A percentile compares a stretch with the other conserved stretches of the same genome.
Evolutionary conservation across 768 basidiomycete genomes (phyloP).

Genomic region (Russula compacta): DNA sequence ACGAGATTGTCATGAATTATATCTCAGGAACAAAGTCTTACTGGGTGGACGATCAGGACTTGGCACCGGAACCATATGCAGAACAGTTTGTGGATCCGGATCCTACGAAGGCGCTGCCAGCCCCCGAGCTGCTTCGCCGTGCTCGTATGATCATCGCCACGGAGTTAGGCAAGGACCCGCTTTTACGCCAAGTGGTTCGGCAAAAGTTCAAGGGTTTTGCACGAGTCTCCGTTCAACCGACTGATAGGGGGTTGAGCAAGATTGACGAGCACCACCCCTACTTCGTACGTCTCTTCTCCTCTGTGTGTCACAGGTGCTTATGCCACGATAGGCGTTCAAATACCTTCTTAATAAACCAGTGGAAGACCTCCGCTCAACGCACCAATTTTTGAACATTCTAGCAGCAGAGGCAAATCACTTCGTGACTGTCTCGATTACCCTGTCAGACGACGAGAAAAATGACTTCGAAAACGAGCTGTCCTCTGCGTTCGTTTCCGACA

Average conservation of each 20-base stretch:
- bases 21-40: constrained; percentile 47
- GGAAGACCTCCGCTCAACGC: constrained; percentile 51
- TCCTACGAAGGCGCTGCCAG: constrained; percentile 42
- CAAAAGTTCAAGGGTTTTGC: constrained; percentile 67
- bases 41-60: constrained; percentile 73
- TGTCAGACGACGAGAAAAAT: constrained; percentile 54
- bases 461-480: constrained; percentile 66
- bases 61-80: constrained; percentile 71
- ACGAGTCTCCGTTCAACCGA: constrained; percentile 71
- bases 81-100: constrained; percentile 79
- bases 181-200: constrained; percentile 72
- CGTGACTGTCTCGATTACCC: constrained; percentile 62
- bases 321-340: constrained; percentile 72
- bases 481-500: constrained; percentile 77
- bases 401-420: constrained; percentile 85
- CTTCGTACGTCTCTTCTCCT: constrained; percentile 40
- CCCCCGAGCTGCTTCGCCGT: constrained; percentile 61
- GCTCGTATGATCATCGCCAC: constrained; percentile 81
- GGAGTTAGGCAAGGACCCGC: constrained; percentile 88
- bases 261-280: constrained; percentile 68
- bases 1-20: constrained; percentile 83
- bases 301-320: not conserved
- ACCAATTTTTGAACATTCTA: constrained; percentile 87
- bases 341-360: constrained; percentile 79
- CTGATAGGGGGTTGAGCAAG: constrained; percentile 74